Base-by-base conservation (phyloP, 148 eudicot genomes). In the Dysphania ambrosioides region DNA sequence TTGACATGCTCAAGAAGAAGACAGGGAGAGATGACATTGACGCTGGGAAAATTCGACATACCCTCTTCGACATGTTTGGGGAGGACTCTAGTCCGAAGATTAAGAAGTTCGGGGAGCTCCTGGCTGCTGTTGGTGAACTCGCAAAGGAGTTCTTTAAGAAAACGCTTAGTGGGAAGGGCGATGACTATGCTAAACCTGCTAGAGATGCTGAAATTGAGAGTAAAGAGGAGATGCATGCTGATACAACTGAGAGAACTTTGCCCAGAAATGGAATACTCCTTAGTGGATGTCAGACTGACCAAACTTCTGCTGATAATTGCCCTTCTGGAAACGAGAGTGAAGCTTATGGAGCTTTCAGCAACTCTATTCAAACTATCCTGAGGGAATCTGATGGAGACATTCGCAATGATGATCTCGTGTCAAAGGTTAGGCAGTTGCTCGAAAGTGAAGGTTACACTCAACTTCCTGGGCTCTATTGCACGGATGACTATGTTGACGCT, bases 81-180 rank as follows among this genome's bases (percentile, higher is more conserved):
- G 97, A 94, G 15, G 98, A 94, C 70, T 68, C 98, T 2, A 94
- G 97, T 75, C 98, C 98, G 0, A 95, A 95, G 83, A 96, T 92
- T 26, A 94, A 94, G 84, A 92, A 94, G 78, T 94, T 94, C 4
- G 89, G 90, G 55, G 91, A 86, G 9, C 69, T 88, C 21, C 3
- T 89, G 81, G 86, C 88, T 30, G 85, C 91, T 79, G 88, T 89
- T 27, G 98, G 96, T 5, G 68, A 74, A 36, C 85, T 90, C 30
- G 96, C 97, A 26, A 88, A 83, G 78, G 91, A 94, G 79, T 95
- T 95, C 63, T 70, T 95, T 59, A 87, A 92, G 80, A 92, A 90
- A 61, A 95, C 90, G 79, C 86, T 95, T 11, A 82, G 84, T 1
- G 89, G 85, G 38, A 90, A 88, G 31, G 83, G 88, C 31, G 91